These are phyloP conservation scores for Diaporthe vexans DNA, from an alignment of 2,329 filamentous ascomycete species.

Conservation along the genomic window DNA sequence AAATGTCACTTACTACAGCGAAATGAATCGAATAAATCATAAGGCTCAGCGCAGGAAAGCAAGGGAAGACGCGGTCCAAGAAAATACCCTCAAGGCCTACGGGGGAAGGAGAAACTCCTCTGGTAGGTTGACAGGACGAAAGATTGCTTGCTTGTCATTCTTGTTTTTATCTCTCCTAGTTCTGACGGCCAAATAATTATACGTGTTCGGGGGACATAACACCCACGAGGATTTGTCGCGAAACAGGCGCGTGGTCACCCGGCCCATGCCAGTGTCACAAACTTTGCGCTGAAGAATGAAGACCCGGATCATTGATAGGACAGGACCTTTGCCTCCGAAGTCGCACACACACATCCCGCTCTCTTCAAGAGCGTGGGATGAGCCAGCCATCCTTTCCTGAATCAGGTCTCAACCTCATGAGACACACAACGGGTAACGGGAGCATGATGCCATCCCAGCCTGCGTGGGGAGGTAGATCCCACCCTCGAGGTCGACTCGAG, in stretches of 20 bases:
- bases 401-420: neutral
- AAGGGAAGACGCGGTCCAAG: no score
- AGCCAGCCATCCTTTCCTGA: slow-evolving; percentile 1
- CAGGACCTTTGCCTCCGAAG: neutral
- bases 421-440: neutral
- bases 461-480: slow-evolving; percentile 11
- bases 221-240: neutral
- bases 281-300: neutral
- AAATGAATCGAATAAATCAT: neutral
- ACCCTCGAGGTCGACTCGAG: neutral
- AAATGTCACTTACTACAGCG: neutral
- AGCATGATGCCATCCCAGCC: neutral
- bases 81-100: neutral
- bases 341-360: neutral
- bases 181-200: neutral
- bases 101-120: neutral
- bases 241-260: neutral
- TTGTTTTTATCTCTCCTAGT: neutral
- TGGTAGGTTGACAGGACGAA: neutral
- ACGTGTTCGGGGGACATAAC: neutral
- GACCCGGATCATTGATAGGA: neutral
- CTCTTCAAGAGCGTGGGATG: neutral
- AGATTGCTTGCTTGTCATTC: neutral
- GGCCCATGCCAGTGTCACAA: neutral
- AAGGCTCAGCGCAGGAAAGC: neutral